These are phyloP conservation scores for Fusarium pseudoanthophilum DNA, from an alignment of 2,329 filamentous ascomycete species.

Conservation along the genomic window DNA sequence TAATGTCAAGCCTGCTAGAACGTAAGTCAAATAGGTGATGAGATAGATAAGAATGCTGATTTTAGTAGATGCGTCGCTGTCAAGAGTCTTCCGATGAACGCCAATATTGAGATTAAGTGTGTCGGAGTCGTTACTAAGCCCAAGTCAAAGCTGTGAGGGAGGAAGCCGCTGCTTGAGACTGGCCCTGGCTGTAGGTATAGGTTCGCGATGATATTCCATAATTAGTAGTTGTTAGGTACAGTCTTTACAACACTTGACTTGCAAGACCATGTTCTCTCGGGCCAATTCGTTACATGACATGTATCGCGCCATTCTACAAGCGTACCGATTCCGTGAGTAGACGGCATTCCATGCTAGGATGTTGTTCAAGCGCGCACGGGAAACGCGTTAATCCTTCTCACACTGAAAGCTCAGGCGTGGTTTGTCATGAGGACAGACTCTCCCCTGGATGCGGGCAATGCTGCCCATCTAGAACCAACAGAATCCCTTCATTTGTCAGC, in stretches of 20 bases:
- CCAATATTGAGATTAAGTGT: slow-evolving; percentile 48
- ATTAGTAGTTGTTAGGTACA: neutral
- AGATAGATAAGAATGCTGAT: neutral
- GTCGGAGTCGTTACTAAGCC: slow-evolving; percentile 38
- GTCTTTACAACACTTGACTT: neutral
- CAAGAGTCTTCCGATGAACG: slow-evolving; percentile 45
- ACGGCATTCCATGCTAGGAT: accelerated
- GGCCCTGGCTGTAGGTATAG: accelerated
- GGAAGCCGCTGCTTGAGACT: accelerated
- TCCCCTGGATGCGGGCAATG: accelerated
- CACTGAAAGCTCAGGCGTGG: accelerated
- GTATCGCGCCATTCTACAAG: neutral
- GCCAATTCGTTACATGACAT: accelerated
- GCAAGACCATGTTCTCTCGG: neutral
- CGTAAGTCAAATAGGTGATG: slow-evolving; percentile 31
- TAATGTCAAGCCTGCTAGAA: slow-evolving; percentile 55
- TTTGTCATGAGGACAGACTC: neutral
- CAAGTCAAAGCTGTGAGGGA: slow-evolving; percentile 22
- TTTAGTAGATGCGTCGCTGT: slow-evolving; percentile 45
- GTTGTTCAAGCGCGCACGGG: accelerated
- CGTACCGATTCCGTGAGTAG: accelerated
- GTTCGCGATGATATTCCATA: accelerated
- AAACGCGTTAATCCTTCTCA: accelerated
- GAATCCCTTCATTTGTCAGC: neutral
- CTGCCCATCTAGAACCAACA: neutral